Evolutionary conservation across 2,329 filamentous ascomycete genomes (phyloP).

Genomic region (Fusarium chuoi): DNA sequence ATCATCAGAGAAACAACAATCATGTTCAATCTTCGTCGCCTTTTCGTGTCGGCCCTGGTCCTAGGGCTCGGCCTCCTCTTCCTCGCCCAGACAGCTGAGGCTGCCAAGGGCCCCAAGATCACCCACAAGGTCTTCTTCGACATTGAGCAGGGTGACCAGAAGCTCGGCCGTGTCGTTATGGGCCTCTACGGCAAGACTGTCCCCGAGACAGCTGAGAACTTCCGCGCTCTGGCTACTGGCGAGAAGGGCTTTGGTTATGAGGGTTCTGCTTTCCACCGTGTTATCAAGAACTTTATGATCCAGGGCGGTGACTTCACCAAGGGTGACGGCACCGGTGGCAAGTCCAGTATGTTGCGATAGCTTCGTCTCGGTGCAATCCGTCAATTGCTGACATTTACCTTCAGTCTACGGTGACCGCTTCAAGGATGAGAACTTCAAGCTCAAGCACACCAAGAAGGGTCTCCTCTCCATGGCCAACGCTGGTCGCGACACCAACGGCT

Average conservation of each 20-base stretch:
- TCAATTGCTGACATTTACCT: slow-evolving; percentile 33
- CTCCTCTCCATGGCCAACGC: slow-evolving; percentile 88
- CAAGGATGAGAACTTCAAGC: slow-evolving; percentile 93
- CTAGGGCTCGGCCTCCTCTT: slow-evolving; percentile 79
- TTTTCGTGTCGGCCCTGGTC: slow-evolving; percentile 79
- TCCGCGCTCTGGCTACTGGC: slow-evolving; percentile 82
- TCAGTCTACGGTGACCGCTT: slow-evolving; percentile 87
- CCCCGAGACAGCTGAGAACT: slow-evolving; percentile 79
- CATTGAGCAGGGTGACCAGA: slow-evolving; percentile 78
- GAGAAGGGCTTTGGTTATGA: slow-evolving; percentile 89
- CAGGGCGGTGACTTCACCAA: slow-evolving; percentile 91
- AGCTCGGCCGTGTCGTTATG: slow-evolving; percentile 79
- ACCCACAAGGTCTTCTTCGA: slow-evolving; percentile 96
- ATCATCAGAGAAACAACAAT: slow-evolving; percentile 48
- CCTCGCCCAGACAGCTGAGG: slow-evolving; percentile 78
- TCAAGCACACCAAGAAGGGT: slow-evolving; percentile 89
- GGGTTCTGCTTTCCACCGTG: slow-evolving; percentile 86
- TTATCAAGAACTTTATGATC: slow-evolving; percentile 93
- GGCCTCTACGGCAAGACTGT: slow-evolving; percentile 90
- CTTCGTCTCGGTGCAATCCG: neutral
- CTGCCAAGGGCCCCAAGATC: slow-evolving; percentile 90
- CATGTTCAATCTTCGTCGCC: slow-evolving; percentile 80
- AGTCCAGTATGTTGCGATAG: slow-evolving; percentile 74
- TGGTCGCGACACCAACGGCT: slow-evolving; percentile 87
- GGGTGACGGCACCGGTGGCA: slow-evolving; percentile 84